Evolutionary conservation across 768 basidiomycete species (phyloP).

Genomic region (Suillus plorans): DNA sequence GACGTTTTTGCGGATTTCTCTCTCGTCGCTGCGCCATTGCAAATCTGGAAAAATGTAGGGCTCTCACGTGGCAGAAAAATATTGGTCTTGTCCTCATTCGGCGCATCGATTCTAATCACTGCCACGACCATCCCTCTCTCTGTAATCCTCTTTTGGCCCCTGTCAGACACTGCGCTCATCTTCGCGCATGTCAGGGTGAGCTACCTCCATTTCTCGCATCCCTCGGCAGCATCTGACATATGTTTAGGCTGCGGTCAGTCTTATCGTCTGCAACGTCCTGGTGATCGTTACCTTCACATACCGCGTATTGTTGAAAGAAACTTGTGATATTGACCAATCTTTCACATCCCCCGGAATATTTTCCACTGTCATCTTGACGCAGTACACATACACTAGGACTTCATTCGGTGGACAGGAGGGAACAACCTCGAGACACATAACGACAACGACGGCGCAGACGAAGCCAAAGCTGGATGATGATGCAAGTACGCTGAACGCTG

Average conservation of each 20-base stretch:
- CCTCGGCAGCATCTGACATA: background rate
- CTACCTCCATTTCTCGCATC: background rate
- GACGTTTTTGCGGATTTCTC: background rate
- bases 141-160: slow-evolving; percentile 4
- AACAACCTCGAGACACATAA: background rate
- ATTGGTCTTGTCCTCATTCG: slow-evolving; percentile 21
- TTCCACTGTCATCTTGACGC: background rate
- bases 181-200: slow-evolving; percentile 22
- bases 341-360: background rate
- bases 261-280: slow-evolving; percentile 28
- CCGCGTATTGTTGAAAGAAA: slow-evolving; percentile 12
- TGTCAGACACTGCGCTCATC: slow-evolving; percentile 16
- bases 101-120: slow-evolving; percentile 22
- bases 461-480: background rate
- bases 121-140: slow-evolving; percentile 18
- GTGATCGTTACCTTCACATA: slow-evolving; percentile 26
- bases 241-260: slow-evolving; percentile 20
- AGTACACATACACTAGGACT: background rate
- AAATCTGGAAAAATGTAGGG: slow-evolving; percentile 16
- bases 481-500: background rate
- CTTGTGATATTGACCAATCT: slow-evolving; percentile 10
- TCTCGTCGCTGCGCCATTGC: background rate
- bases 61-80: slow-evolving; percentile 17
- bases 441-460: background rate
- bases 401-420: background rate